Base-by-base conservation (phyloP, 148 eudicot genomes). In the Heliamphora exappendiculata region DNA sequence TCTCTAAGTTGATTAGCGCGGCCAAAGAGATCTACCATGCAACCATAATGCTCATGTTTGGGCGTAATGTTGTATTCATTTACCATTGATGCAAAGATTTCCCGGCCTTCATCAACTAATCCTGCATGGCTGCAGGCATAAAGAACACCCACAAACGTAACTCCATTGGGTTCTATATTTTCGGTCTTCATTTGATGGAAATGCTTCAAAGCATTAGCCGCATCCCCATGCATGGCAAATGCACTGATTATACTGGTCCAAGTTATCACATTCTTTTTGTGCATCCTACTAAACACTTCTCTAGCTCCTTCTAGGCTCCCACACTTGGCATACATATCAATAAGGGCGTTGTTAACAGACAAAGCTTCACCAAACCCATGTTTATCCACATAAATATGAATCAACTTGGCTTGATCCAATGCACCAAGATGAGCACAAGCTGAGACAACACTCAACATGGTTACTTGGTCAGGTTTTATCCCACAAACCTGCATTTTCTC, bases 41-140 rank as follows among this genome's bases (percentile, higher is more conserved):
- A 87, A 60, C 90, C 88, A 55, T 87, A 87, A 50, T 87, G 90
- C 76, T 75, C 86, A 29, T 62, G 80, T 68, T 62, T 81, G 6
- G 90, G 90, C 34, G 51, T 71, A 60, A 87, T 81, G 16, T 77
- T 71, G 73, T 87, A 83, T 8, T 77, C 85, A 76, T 79, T 71
- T 24, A 79, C 76, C 88, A 87, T 85, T 7, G 88, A 81, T 26
- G 77, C 59, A 49, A 87, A 87, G 37, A 76, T 22, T 63, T 81
- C 77, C 39, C 74, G 76, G 34, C 88, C 88, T 73, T 85, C 88
- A 8, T 83, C 82, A 67, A 85, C 84, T 41, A 87, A 75, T 67
- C 90, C 88, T n/a, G 85, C 85, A 78, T 85, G 90, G 78, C 90
- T 87, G 66, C 90, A 87, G 57, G 90, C 88, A 81, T 85, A 83